Conservation (phyloP, 129 eudicot species). For the Rutidosis leptorrhynchoides region DNA sequence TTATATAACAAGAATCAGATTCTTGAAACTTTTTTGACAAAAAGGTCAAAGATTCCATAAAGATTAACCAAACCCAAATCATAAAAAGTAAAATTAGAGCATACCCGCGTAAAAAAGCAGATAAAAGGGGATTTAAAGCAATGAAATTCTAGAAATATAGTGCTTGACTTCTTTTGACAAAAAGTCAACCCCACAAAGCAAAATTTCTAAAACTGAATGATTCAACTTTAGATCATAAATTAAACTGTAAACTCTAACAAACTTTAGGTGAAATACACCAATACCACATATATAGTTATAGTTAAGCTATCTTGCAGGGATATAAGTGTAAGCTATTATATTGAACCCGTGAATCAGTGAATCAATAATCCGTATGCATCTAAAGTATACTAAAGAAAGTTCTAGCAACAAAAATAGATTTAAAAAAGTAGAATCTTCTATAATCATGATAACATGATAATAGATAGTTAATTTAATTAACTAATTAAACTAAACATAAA, state of each 20-base stretch:
- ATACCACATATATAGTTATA: slow-evolving; percentile 8
- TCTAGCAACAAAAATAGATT: background rate
- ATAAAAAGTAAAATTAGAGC: background rate
- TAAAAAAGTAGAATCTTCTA: slow-evolving; percentile 29
- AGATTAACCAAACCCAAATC: slow-evolving; percentile 14
- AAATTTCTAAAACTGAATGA: slow-evolving; percentile 8
- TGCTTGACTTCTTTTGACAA: slow-evolving; percentile 6
- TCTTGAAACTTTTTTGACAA: slow-evolving; percentile 10
- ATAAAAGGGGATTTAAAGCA: background rate
- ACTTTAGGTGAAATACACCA: slow-evolving; percentile 6
- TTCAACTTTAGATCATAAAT: background rate
- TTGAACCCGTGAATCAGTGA: background rate
- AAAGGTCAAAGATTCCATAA: slow-evolving; percentile 16
- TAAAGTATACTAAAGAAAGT: slow-evolving; percentile 11
- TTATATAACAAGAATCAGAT: slow-evolving; percentile 5
- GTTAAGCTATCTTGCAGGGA: no score
- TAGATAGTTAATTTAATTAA: background rate
- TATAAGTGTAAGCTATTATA: slow-evolving; percentile 16
- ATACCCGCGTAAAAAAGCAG: slow-evolving; percentile 11
- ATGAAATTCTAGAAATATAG: slow-evolving; percentile 11
- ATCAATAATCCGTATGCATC: slow-evolving; percentile 18
- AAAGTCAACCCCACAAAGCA: slow-evolving; percentile 25
- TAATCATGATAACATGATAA: slow-evolving; percentile 16
- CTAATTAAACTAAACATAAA: background rate
- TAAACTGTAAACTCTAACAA: background rate